Base-by-base conservation (phyloP, 106 monocot genomes). In the Dendrobium nobile region DNA sequence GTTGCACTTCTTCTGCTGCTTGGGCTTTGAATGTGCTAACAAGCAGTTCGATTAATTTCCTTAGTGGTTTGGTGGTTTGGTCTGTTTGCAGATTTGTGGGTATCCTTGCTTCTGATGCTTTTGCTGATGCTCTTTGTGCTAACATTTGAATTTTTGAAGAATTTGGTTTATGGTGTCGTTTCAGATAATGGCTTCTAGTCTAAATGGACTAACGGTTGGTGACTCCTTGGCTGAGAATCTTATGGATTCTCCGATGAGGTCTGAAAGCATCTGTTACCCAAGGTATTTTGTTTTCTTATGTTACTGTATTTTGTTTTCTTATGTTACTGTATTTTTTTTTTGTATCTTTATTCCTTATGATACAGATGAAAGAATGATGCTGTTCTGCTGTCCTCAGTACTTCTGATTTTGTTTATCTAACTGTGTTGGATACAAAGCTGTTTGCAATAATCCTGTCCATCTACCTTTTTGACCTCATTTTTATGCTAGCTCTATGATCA, bases 121-220 rank as follows among this genome's bases (percentile, higher is more conserved):
- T 10, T 1, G 64, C 2, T 65, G 64, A 0, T 65, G 19, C n/a
- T 1, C 26, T 65, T 65, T 65, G 24, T 70, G 5, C 7, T 43
- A 43, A 44, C 20, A 20, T 74, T 19, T 74, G 42, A 44, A 3
- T 74, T 74, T 7, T 20, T n/a, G 43, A 74, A 28, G 43, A 47
- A 48, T 76, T 76, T 76, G 76, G 26, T 48, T 24, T 48, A 24
- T 47, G 15, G 0, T 18, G 4, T 80, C 54, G 41, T 75, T 83
- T 79, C 86, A 97, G 96, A 92, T 98, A 75, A 98, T 98, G 94
- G 98, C 98, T 16, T 91, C 89, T 73, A 98, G 98, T 85, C 77
- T 98, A 74, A 98, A 98, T 90, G 92, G 98, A 54, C 73, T 98
- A 55, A 92, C 87, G 42, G 94, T 98, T 51, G 98, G 91, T 33